Evolutionary conservation across 257 asterid species (phyloP).

Genomic region (Ligustrum vulgare): DNA sequence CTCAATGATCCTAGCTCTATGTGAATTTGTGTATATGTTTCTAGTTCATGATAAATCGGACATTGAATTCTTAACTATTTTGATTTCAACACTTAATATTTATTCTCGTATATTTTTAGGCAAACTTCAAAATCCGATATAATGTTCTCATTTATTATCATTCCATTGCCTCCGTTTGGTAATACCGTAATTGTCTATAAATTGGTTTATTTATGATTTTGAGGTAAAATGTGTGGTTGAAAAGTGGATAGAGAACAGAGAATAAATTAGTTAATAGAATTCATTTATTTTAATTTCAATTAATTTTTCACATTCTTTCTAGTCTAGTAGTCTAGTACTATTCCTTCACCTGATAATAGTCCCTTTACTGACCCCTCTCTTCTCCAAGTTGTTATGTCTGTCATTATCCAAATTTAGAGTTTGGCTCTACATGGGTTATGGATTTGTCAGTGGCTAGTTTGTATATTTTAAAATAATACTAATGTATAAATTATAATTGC

Average conservation of each 20-base stretch:
- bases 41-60: background rate
- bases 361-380: background rate
- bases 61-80: background rate
- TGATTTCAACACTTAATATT: background rate
- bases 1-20: background rate
- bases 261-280: background rate
- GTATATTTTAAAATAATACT: too few species aligned
- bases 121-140: background rate
- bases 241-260: too few species aligned
- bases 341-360: conserved; percentile 3
- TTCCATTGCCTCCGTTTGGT: too few species aligned
- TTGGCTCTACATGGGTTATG: background rate
- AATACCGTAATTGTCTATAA: too few species aligned
- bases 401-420: background rate
- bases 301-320: background rate
- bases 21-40: background rate
- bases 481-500: too few species aligned
- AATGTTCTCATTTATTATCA: background rate
- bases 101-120: background rate
- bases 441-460: background rate
- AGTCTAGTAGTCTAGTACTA: background rate
- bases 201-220: too few species aligned
- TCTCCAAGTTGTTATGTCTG: conserved; percentile 2
- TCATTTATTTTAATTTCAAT: background rate
- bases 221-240: too few species aligned